Conservation (phyloP, 1,139 yeast species). For the Geotrichum fermentans region DNA sequence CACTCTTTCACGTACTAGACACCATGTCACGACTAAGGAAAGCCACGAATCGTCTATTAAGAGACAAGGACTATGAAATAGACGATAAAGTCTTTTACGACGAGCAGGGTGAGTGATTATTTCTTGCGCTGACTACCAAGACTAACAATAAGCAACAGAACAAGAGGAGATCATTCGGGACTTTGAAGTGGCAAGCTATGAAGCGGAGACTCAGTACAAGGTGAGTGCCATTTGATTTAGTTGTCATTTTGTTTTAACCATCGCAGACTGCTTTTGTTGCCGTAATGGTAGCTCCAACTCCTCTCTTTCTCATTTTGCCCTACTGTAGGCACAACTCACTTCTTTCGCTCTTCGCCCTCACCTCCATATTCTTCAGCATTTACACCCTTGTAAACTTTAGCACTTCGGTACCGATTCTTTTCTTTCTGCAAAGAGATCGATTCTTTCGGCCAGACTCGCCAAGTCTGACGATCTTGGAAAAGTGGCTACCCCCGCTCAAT, state of each 20-base stretch:
- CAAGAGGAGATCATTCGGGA: constrained; percentile 33
- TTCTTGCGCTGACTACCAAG: background rate
- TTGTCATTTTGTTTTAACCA: background rate
- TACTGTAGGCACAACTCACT: constrained; percentile 33
- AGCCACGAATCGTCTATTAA: constrained; percentile 27
- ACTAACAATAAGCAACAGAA: constrained; percentile 22
- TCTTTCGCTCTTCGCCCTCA: constrained; percentile 33
- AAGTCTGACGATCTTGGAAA: constrained; percentile 18
- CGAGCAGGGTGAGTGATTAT: constrained; percentile 25
- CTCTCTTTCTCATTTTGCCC: constrained; percentile 31
- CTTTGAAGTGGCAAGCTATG: constrained; percentile 29
- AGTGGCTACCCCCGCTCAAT: constrained; percentile 20
- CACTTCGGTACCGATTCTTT: constrained; percentile 8
- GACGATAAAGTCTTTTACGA: constrained; percentile 24
- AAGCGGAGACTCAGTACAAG: constrained; percentile 27
- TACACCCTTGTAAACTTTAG: constrained; percentile 25
- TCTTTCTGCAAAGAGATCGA: constrained; percentile 2
- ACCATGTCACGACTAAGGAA: constrained; percentile 28
- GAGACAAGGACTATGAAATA: constrained; percentile 20
- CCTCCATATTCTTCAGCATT: constrained; percentile 29
- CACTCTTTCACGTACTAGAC: too few relatives aligned
- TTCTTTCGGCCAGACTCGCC: constrained; percentile 17
- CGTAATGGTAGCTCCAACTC: constrained; percentile 35
- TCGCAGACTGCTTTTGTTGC: constrained; percentile 26
- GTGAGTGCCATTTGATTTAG: constrained; percentile 14